A percentile compares a stretch with the other conserved stretches of the same genome.
phyloP scores from a whole-genome alignment of 805 yeast species.

The Candida ortonii region DNA sequence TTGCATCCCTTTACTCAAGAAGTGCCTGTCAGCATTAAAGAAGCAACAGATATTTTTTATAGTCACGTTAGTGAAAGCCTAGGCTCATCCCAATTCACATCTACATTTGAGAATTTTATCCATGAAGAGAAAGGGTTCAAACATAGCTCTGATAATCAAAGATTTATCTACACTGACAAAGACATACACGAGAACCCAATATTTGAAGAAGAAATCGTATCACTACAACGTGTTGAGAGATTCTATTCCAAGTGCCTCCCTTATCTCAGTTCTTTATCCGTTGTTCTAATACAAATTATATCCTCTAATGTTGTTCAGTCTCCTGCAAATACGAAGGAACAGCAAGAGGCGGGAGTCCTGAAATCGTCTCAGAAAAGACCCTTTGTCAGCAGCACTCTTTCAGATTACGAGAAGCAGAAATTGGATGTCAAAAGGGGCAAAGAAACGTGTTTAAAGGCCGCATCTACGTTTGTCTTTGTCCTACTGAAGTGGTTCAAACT shows the following conservation, averaged over 20 bases:
- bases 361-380: slow-evolving; percentile 20
- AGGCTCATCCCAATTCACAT: slow-evolving; percentile 67
- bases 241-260: slow-evolving; percentile 55
- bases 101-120: slow-evolving; percentile 68
- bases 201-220: slow-evolving; percentile 35
- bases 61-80: slow-evolving; percentile 63
- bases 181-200: slow-evolving; percentile 36
- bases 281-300: slow-evolving; percentile 63
- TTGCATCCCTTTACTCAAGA: slow-evolving; percentile 30
- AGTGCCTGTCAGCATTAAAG: slow-evolving; percentile 73
- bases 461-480: slow-evolving; percentile 49
- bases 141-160: slow-evolving; percentile 1
- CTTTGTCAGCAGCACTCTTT: slow-evolving; percentile 13
- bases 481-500: slow-evolving; percentile 75
- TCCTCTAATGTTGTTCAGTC: slow-evolving; percentile 41
- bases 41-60: slow-evolving; percentile 70
- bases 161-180: slow-evolving; percentile 24
- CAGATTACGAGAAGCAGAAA: slow-evolving; percentile 35
- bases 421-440: slow-evolving; percentile 58
- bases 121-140: slow-evolving; percentile 48
- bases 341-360: slow-evolving; percentile 5
- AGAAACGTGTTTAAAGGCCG: slow-evolving; percentile 58
- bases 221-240: slow-evolving; percentile 55
- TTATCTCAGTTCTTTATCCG: slow-evolving; percentile 59
- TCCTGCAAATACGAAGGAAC: slow-evolving; percentile 24